Evolutionary conservation across 2,329 filamentous ascomycete genomes (phyloP).

Genomic region (Paracorniculantispora psalliotae): DNA sequence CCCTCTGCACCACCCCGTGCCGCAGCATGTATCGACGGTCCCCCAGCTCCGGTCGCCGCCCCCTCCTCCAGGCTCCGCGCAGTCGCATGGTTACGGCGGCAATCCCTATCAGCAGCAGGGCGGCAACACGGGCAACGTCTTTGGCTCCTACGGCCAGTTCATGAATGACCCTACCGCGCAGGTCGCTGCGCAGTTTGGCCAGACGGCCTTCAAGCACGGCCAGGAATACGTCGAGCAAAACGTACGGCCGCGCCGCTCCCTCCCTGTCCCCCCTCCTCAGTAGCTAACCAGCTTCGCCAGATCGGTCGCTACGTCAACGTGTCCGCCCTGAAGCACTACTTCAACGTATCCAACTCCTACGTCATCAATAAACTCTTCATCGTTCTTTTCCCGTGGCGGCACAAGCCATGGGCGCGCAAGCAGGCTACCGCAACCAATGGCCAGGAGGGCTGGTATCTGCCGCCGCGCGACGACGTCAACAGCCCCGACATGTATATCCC

Average conservation of each 20-base stretch:
- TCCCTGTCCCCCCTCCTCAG: neutral
- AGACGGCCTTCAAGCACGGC: conserved; percentile 84
- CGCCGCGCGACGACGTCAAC: conserved; percentile 92
- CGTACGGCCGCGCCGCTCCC: conserved; percentile 46
- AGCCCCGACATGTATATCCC: conserved; percentile 99
- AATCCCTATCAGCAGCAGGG: conserved; percentile 70
- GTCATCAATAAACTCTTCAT: conserved; percentile 89
- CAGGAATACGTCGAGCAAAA: conserved; percentile 96
- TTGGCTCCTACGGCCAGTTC: conserved; percentile 80
- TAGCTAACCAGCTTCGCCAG: neutral
- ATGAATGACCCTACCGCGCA: conserved; percentile 95
- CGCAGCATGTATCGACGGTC: conserved; percentile 96
- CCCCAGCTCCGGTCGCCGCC: conserved; percentile 94
- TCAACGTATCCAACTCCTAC: conserved; percentile 97
- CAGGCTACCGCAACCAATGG: conserved; percentile 67
- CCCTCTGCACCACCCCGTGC: conserved; percentile 92
- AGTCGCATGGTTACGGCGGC: conserved; percentile 60
- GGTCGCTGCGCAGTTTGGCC: conserved; percentile 90
- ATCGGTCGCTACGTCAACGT: conserved; percentile 78
- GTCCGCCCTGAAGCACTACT: conserved; percentile 93
- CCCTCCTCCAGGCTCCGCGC: conserved; percentile 67
- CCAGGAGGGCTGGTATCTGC: conserved; percentile 74
- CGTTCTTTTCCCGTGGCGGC: conserved; percentile 95
- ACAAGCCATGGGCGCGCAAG: conserved; percentile 94
- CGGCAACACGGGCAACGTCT: conserved; percentile 47